These are phyloP conservation scores for Simmondsia chinensis DNA, from an alignment of 148 eudicot genomes.

Conservation along the genomic window DNA sequence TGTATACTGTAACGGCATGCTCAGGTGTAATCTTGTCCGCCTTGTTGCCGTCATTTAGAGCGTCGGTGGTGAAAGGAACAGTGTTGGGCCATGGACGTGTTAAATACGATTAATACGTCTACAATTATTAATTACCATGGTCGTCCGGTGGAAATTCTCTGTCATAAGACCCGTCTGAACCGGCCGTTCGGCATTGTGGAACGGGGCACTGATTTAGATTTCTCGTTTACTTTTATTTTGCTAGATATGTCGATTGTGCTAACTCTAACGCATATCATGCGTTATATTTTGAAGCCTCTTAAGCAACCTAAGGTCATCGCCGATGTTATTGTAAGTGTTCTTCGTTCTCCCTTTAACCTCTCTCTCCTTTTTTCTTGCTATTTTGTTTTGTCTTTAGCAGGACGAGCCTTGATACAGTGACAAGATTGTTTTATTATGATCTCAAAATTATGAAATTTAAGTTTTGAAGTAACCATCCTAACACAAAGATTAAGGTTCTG, in stretches of 20 bases:
- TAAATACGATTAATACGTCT: conserved; percentile 10
- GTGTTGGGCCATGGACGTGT: conserved; percentile 6
- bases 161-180: conserved; percentile 7
- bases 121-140: conserved; percentile 11
- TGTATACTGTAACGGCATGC: too few species aligned
- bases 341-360: not conserved
- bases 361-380: not conserved
- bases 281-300: conserved; percentile 58
- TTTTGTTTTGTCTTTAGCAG: not conserved
- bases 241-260: conserved; percentile 38
- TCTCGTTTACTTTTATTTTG: conserved; percentile 44
- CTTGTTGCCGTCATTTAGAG: too few species aligned
- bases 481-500: too few species aligned
- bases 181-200: conserved; percentile 43
- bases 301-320: conserved; percentile 60
- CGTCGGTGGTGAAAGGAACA: too few species aligned
- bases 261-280: conserved; percentile 32
- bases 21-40: too few species aligned
- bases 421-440: too few species aligned
- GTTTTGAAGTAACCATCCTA: too few species aligned
- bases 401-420: too few species aligned
- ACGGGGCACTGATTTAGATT: conserved; percentile 29
- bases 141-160: conserved; percentile 11
- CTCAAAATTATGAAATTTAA: too few species aligned
- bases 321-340: conserved; percentile 48